A percentile compares a stretch with the other conserved stretches of the same genome.
phyloP scores from a whole-genome alignment of 768 basidiomycete genomes.

The Termitomyces sp. region DNA sequence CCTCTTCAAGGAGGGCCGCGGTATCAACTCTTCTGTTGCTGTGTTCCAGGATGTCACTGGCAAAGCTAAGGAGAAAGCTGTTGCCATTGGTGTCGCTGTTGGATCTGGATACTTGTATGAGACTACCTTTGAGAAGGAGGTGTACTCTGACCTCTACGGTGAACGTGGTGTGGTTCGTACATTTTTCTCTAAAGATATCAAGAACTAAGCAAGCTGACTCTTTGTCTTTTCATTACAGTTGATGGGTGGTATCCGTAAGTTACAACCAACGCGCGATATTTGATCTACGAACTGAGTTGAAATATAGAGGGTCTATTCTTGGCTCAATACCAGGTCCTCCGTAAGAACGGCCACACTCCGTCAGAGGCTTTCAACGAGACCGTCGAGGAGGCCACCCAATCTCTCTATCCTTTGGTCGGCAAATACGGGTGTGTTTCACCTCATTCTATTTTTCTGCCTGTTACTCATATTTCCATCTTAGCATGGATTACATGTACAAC shows the following conservation, averaged over 20 bases:
- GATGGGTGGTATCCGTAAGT: constrained; percentile 93
- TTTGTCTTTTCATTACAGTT: constrained; percentile 42
- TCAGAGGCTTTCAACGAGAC: constrained; percentile 99
- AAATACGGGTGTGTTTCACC: constrained; percentile 70
- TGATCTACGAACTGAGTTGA: not conserved
- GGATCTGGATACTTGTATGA: constrained; percentile 99
- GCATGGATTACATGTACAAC: constrained; percentile 99
- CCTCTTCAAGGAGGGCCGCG: constrained; percentile 99
- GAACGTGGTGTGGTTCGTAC: constrained; percentile 96
- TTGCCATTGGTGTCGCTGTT: constrained; percentile 89
- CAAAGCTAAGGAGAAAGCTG: constrained; percentile 95
- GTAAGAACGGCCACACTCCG: constrained; percentile 92
- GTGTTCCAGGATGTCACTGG: constrained; percentile 98
- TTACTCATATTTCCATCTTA: constrained; percentile 22
- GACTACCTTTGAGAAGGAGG: constrained; percentile 99
- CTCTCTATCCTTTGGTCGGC: constrained; percentile 95
- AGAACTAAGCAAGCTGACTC: constrained; percentile 4
- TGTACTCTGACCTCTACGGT: constrained; percentile 98
- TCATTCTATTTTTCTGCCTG: not conserved
- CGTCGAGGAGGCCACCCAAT: constrained; percentile 99
- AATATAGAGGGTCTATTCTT: constrained; percentile 90
- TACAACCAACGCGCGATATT: not conserved
- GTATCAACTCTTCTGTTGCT: constrained; percentile 93
- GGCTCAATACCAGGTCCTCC: constrained; percentile 97
- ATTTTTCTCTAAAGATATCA: not conserved